phyloP scores from a whole-genome alignment of 1,284 basidiomycete genomes.

The Malassezia obtusa region DNA sequence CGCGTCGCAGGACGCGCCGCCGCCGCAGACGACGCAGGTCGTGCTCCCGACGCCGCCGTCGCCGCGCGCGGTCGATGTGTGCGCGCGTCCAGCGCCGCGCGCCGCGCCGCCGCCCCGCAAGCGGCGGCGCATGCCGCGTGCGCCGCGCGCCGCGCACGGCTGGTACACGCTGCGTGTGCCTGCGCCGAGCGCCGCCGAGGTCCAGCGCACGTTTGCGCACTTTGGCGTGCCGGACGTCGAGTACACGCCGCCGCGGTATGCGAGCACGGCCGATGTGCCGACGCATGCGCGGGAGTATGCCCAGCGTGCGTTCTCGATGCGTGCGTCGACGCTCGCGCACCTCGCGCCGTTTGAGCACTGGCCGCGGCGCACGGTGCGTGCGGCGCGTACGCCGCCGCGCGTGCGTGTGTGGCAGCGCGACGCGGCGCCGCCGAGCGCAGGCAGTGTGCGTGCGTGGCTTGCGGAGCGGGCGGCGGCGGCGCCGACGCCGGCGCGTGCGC shows the following conservation, averaged over 20 bases:
- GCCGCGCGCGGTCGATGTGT: not conserved
- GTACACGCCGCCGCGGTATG: conserved; percentile 71
- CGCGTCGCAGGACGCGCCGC: not conserved
- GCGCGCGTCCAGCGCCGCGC: not conserved
- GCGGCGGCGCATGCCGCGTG: not conserved
- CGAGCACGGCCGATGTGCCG: conserved; percentile 63
- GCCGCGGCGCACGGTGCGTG: not conserved
- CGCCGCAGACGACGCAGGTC: not conserved
- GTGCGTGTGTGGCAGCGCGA: conserved; percentile 50
- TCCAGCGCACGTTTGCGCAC: conserved; percentile 55
- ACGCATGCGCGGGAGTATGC: conserved; percentile 65
- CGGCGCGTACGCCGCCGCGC: not conserved
- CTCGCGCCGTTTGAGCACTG: conserved; percentile 46
- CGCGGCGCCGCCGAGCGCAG: conserved; percentile 21
- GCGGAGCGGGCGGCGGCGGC: not conserved
- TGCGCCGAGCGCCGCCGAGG: conserved; percentile 56
- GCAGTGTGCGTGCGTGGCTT: conserved; percentile 3
- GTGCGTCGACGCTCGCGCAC: conserved; percentile 48
- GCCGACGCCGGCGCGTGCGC: not conserved
- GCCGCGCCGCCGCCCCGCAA: not conserved
- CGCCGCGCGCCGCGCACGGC: not conserved
- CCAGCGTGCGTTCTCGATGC: conserved; percentile 64
- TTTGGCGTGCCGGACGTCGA: conserved; percentile 57
- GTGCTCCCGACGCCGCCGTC: not conserved
- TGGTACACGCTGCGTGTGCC: conserved; percentile 15